Conservation (phyloP, 257 asterid species). For the Agastache rugosa region DNA sequence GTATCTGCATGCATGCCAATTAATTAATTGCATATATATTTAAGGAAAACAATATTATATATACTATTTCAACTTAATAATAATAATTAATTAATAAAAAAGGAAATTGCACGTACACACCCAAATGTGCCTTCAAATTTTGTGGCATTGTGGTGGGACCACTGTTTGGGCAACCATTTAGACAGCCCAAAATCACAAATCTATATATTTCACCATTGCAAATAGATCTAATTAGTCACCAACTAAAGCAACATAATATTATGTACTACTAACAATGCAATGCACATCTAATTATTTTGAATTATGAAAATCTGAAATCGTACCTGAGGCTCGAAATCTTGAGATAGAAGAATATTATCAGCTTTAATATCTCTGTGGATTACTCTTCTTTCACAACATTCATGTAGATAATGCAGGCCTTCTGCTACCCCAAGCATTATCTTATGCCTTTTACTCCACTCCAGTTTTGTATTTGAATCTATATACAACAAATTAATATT, state of each 20-base stretch:
- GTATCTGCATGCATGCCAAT: slow-evolving; percentile 50
- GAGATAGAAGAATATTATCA: slow-evolving; percentile 67
- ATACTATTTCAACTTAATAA: no score
- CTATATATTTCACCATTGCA: slow-evolving; percentile 37
- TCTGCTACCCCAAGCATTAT: slow-evolving; percentile 68
- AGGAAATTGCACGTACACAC: slow-evolving; percentile 45
- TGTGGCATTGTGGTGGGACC: slow-evolving; percentile 65
- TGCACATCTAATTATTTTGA: no score
- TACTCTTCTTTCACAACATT: slow-evolving; percentile 61
- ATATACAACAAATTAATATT: neutral
- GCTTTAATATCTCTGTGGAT: slow-evolving; percentile 78
- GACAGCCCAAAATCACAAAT: slow-evolving; percentile 85
- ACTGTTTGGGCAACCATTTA: slow-evolving; percentile 79
- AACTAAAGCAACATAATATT: neutral
- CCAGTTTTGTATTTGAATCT: slow-evolving; percentile 52
- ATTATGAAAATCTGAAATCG: neutral
- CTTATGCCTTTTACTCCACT: slow-evolving; percentile 67
- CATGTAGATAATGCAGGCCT: slow-evolving; percentile 70
- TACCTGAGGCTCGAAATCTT: slow-evolving; percentile 73
- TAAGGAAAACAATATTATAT: neutral
- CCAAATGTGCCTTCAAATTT: slow-evolving; percentile 87
- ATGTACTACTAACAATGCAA: no score
- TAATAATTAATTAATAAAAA: no score
- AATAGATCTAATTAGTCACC: slow-evolving; percentile 1
- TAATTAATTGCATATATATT: no score